phyloP scores from a whole-genome alignment of 495 filamentous ascomycete genomes.

The Penicillium crystallinum region DNA sequence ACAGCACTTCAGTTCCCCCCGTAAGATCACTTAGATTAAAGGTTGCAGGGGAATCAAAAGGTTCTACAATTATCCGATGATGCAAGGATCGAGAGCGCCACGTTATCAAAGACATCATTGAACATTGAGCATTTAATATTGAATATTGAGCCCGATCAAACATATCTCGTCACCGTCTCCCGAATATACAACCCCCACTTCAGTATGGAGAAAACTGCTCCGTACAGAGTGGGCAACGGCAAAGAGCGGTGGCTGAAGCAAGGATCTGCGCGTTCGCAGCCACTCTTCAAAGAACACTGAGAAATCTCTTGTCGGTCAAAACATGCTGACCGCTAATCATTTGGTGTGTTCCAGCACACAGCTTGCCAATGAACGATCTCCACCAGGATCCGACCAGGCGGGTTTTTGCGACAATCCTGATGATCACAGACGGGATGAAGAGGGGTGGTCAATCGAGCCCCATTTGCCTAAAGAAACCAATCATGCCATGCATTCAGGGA shows the following conservation, averaged over 20 bases:
- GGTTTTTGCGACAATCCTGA: slow-evolving; percentile 13
- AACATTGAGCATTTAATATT: neutral
- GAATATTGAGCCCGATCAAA: too few species aligned
- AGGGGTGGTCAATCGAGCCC: slow-evolving; percentile 2
- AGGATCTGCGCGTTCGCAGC: slow-evolving; percentile 5
- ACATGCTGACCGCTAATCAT: slow-evolving; percentile 1
- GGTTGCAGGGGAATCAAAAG: neutral
- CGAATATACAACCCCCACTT: neutral
- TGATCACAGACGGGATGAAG: slow-evolving; percentile 12
- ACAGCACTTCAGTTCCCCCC: neutral
- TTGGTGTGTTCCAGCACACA: neutral
- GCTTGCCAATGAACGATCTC: neutral
- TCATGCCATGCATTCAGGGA: neutral
- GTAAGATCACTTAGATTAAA: neutral
- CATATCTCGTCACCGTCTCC: neutral
- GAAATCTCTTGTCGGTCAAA: neutral
- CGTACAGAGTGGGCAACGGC: too few species aligned
- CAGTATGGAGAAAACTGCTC: neutral
- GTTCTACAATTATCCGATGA: neutral
- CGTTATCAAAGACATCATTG: slow-evolving; percentile 9
- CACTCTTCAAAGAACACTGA: neutral
- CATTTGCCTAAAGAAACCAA: neutral
- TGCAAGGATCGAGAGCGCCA: neutral
- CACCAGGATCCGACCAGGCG: slow-evolving; percentile 1
- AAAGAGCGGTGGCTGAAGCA: slow-evolving; percentile 11